These are phyloP conservation scores for Paramecium biaurelia DNA, from an alignment of 73 alveolate species.

Conservation along the genomic window DNA sequence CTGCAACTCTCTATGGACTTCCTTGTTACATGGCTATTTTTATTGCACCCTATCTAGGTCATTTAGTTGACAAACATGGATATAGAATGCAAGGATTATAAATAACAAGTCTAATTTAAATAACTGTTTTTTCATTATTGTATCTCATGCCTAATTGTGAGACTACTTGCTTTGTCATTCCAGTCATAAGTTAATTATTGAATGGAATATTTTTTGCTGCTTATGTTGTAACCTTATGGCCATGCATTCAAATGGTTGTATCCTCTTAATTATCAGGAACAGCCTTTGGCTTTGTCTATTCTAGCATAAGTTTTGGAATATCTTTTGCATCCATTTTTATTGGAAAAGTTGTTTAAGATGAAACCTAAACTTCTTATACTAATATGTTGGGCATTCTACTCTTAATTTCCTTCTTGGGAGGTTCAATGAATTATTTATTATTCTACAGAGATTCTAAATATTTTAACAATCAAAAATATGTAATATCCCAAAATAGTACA, in stretches of 20 bases:
- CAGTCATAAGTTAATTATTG: background rate
- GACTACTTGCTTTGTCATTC: background rate
- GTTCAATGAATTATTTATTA: background rate
- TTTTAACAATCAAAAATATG: background rate
- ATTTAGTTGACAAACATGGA: background rate
- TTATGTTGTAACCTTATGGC: background rate
- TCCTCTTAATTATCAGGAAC: background rate
- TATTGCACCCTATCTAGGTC: background rate
- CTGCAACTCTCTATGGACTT: background rate
- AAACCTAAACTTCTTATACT: background rate
- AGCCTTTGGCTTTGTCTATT: background rate
- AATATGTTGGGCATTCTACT: background rate
- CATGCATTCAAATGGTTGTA: background rate
- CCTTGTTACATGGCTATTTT: background rate
- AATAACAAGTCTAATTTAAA: background rate
- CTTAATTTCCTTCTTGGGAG: background rate
- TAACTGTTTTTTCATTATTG: background rate
- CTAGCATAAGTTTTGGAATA: background rate
- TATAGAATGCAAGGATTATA: background rate
- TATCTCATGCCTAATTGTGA: background rate
- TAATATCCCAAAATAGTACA: background rate
- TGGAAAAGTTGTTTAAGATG: background rate
- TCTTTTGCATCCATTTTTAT: background rate
- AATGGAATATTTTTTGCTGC: background rate
- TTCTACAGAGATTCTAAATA: background rate